These are phyloP conservation scores for Starmerella riodocensis DNA, from an alignment of 805 yeast genomes.

Conservation along the genomic window DNA sequence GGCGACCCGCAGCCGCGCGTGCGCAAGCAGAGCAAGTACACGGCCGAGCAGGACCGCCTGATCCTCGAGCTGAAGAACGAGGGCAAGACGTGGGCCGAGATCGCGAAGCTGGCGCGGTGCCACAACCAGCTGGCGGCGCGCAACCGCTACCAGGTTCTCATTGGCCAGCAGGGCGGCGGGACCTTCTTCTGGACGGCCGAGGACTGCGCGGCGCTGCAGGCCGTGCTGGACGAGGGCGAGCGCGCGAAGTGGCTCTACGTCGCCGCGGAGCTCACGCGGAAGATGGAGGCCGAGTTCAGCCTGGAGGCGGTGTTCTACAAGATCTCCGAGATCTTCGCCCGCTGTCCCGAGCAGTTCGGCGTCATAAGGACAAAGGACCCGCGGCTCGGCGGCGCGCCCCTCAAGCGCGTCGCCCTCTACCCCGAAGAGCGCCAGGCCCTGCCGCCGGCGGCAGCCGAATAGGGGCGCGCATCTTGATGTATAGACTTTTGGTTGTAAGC, in stretches of 20 bases:
- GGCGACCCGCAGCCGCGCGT: constrained; percentile 37
- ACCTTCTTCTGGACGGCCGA: constrained; percentile 47
- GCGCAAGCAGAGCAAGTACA: constrained; percentile 54
- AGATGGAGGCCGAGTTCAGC: constrained; percentile 37
- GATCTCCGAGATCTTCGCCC: constrained; percentile 39
- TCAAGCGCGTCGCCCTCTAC: constrained; percentile 10
- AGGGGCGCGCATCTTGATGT: too few species aligned
- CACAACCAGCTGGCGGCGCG: constrained; percentile 61
- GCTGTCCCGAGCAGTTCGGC: constrained; percentile 46
- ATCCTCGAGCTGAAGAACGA: constrained; percentile 47
- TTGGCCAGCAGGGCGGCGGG: constrained; percentile 74
- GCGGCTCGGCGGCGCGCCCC: constrained; percentile 19
- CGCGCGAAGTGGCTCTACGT: constrained; percentile 55
- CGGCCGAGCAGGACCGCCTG: constrained; percentile 52
- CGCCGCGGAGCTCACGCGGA: constrained; percentile 46
- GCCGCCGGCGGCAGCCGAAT: too few species aligned
- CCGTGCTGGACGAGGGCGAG: constrained; percentile 55
- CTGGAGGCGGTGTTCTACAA: constrained; percentile 44
- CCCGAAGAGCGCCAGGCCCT: neutral
- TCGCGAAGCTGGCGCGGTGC: constrained; percentile 50
- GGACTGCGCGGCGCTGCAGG: constrained; percentile 40
- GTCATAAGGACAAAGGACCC: constrained; percentile 27
- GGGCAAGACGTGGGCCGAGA: constrained; percentile 62
- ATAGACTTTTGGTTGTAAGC: too few species aligned
- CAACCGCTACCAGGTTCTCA: constrained; percentile 64